Evolutionary conservation across 768 basidiomycete genomes (phyloP), one percentile per base, ranked within the genome.

Genomic region (Rhizopogon roseolus): DNA sequence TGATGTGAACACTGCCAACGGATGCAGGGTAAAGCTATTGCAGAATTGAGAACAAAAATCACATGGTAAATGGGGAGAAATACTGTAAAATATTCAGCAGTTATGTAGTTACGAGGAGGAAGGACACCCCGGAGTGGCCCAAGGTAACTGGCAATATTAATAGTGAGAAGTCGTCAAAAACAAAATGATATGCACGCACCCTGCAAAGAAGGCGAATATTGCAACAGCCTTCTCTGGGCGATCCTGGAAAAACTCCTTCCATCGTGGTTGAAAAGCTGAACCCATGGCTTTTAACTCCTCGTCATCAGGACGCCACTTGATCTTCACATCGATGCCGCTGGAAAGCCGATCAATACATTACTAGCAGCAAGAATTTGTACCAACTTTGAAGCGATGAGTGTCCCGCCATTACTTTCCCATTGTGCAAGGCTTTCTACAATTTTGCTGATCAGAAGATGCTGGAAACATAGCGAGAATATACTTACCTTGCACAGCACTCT

Each of bases 331-430:
- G 2, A 19, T 16, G 6, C 54, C 59, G 17, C 62, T 63, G 32
- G 14, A n/a, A 45, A 14, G 4, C n/a, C 6, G 3, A 9, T 53
- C 17, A 56, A 27, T 11, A 41, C 17, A 4, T 14, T 6, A 13
- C 22, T 8, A 14, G n/a, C 22, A n/a, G 25, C 4, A 4, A 40
- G 10, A 38, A 17, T 34, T 19, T 57, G 1, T 22, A 53, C 72
- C 14, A 43, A 83, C 84, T 82, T 85, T 59, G 78, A 74, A 0
- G 81, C 72, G 60, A 84, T 67, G 38, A 76, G 56, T 6, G 80
- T 80, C 36, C 65, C 67, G 0, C 77, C 80, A 2, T 68, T 58
- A 34, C 67, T 60, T 17, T 57, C 51, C 62, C 67, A 76, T 49
- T 72, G 60, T 14, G 48, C 61, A 7, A 52, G 46, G 55, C 65